These are phyloP conservation scores for Pichia sp. DNA, from an alignment of 1,139 yeast species.

Conservation along the genomic window DNA sequence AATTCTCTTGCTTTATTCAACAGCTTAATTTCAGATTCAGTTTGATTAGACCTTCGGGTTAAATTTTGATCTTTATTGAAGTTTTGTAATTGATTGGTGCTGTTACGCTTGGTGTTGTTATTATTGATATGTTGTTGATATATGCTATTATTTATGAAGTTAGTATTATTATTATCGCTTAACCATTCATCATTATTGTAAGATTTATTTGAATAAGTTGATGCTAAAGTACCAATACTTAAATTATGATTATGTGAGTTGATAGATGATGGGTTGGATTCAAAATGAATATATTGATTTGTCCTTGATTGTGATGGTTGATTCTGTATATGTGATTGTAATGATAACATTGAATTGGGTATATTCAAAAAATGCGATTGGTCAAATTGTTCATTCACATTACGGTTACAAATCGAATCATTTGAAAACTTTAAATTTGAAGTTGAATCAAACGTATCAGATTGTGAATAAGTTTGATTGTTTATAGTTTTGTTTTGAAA, in stretches of 20 bases:
- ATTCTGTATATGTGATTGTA: background rate
- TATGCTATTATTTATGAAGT: background rate
- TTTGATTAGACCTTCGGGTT: conserved; percentile 43
- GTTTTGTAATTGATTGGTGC: background rate
- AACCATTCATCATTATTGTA: conserved; percentile 4
- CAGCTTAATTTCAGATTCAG: conserved; percentile 19
- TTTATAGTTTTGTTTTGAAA: background rate
- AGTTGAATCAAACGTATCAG: background rate
- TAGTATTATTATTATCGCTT: background rate
- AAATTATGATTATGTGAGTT: conserved; percentile 7
- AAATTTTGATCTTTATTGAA: conserved; percentile 36
- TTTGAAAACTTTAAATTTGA: background rate
- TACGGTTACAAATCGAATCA: background rate
- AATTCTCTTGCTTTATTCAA: background rate
- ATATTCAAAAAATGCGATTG: background rate
- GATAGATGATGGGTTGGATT: conserved; percentile 1
- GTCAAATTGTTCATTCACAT: background rate
- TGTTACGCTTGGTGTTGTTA: background rate
- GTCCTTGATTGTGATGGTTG: background rate
- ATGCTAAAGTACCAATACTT: conserved; percentile 6
- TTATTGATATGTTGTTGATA: background rate
- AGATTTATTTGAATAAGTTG: conserved; percentile 6
- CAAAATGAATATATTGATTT: conserved; percentile 3
- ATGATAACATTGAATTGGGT: background rate
- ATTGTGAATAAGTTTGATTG: background rate